phyloP scores from a whole-genome alignment of 2,329 filamentous ascomycete species.

The Aspergillus bombycis region DNA sequence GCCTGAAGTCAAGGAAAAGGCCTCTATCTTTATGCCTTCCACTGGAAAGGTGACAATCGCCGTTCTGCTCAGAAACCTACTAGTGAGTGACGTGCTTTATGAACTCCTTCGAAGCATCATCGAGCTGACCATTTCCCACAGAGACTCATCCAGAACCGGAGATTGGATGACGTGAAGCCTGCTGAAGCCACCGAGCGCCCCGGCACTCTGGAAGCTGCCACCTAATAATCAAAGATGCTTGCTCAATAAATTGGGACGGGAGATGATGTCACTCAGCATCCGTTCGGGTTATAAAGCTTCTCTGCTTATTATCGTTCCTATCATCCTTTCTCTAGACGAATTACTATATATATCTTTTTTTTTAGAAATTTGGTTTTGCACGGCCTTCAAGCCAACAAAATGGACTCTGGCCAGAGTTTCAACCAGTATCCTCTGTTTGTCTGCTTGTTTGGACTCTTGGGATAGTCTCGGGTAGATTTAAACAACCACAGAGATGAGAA shows the following conservation, averaged over 20 bases:
- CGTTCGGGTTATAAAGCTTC: constrained; percentile 18
- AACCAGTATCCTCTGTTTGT: not conserved
- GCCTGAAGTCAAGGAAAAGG: constrained; percentile 88
- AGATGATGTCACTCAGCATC: constrained; percentile 17
- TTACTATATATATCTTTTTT: not conserved
- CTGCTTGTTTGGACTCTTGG: not conserved
- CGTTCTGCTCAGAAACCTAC: constrained; percentile 81
- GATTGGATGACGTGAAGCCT: constrained; percentile 43
- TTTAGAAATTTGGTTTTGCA: not conserved
- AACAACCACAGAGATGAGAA: not conserved
- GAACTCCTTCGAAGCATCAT: not conserved
- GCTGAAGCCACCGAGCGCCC: constrained; percentile 46
- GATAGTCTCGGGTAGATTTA: not conserved
- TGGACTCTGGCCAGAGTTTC: not conserved
- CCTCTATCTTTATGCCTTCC: constrained; percentile 93
- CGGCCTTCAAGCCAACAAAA: not conserved
- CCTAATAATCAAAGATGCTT: constrained; percentile 18
- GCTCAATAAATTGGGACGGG: constrained; percentile 7
- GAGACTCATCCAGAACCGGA: constrained; percentile 49
- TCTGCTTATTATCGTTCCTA: constrained; percentile 10
- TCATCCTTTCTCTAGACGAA: constrained; percentile 1
- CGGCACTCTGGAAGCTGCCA: constrained; percentile 42
- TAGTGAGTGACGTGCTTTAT: constrained; percentile 62
- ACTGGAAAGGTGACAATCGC: constrained; percentile 98
- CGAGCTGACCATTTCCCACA: constrained; percentile 25